Conservation (phyloP, 495 filamentous ascomycete species). For the Penicillium manginii region DNA sequence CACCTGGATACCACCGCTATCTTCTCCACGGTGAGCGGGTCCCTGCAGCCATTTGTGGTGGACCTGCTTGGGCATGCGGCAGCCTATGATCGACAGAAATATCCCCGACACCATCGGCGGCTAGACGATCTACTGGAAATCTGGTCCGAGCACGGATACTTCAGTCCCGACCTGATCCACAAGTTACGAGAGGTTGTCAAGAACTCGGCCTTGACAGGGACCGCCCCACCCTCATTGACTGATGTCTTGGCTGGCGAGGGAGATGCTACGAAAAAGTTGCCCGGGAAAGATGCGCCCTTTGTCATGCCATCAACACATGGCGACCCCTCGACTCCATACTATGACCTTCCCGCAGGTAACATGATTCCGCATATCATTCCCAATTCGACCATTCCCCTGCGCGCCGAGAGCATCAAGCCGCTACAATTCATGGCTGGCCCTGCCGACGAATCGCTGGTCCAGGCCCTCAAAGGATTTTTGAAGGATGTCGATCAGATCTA, state of each 20-base stretch:
- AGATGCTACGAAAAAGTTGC: slow-evolving; percentile 28
- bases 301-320: slow-evolving; percentile 78
- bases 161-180: slow-evolving; percentile 56
- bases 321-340: slow-evolving; percentile 73
- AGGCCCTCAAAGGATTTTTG: slow-evolving; percentile 69
- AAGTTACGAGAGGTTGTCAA: slow-evolving; percentile 63
- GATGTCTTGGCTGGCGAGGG: slow-evolving; percentile 27
- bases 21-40: slow-evolving; percentile 59
- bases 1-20: slow-evolving; percentile 47
- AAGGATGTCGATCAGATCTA: slow-evolving; percentile 69
- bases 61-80: slow-evolving; percentile 65
- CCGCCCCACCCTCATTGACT: slow-evolving; percentile 24
- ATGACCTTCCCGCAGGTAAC: slow-evolving; percentile 85
- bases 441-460: slow-evolving; percentile 65
- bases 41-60: slow-evolving; percentile 63
- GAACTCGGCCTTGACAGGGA: slow-evolving; percentile 39
- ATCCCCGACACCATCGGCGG: slow-evolving; percentile 68
- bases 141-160: slow-evolving; percentile 77
- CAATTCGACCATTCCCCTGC: slow-evolving; percentile 73
- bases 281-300: slow-evolving; percentile 62
- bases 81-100: slow-evolving; percentile 57
- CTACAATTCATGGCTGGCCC: slow-evolving; percentile 74
- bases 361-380: slow-evolving; percentile 77
- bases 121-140: slow-evolving; percentile 67
- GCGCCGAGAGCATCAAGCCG: slow-evolving; percentile 70